Conservation (phyloP, 2,329 filamentous ascomycete species). For the Trichothecium sympodiale region DNA sequence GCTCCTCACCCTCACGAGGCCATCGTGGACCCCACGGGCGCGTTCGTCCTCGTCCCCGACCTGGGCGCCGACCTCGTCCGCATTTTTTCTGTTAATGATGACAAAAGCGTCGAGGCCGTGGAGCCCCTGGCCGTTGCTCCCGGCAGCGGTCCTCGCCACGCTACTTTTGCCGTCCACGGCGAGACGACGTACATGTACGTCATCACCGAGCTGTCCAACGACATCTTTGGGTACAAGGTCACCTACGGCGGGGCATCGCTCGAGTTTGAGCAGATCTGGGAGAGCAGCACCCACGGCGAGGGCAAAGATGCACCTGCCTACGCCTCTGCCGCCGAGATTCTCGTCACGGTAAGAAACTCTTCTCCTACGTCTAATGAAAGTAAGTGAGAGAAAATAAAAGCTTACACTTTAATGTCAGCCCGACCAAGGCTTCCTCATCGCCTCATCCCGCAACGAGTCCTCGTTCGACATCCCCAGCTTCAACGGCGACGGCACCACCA, state of each 20-base stretch:
- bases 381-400: neutral
- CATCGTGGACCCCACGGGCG: conserved; percentile 52
- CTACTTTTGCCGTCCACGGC: conserved; percentile 38
- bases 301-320: conserved; percentile 25
- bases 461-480: conserved; percentile 36
- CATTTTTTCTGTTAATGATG: conserved; percentile 34
- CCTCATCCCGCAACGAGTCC: conserved; percentile 56
- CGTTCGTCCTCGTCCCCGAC: conserved; percentile 55
- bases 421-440: conserved; percentile 50
- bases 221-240: conserved; percentile 45
- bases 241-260: conserved; percentile 34
- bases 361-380: neutral
- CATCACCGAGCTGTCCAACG: conserved; percentile 49
- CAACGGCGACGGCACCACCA: conserved; percentile 28
- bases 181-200: conserved; percentile 45
- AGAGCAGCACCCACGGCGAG: conserved; percentile 35
- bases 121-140: conserved; percentile 29
- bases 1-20: conserved; percentile 53
- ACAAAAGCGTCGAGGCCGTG: conserved; percentile 29
- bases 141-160: conserved; percentile 56
- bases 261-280: conserved; percentile 34
- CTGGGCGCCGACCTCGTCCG: conserved; percentile 54
- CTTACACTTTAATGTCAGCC: conserved; percentile 27
- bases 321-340: conserved; percentile 43
- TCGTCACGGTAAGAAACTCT: conserved; percentile 39